Conservation (phyloP, 106 monocot genomes). For the Hemerocallis citrina region DNA sequence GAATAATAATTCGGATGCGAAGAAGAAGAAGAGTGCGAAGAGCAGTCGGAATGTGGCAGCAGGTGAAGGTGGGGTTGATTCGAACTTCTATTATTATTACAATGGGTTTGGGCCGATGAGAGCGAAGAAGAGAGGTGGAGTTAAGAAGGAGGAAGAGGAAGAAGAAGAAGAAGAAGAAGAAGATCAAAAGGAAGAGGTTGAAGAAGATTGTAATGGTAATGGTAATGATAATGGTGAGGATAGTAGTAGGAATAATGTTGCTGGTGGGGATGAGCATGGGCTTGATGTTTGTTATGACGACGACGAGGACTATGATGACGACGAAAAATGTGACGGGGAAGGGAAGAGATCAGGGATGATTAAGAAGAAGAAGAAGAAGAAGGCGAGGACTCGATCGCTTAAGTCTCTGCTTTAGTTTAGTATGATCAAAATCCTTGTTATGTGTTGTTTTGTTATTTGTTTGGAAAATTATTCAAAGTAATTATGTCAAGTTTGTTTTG, state of each 20-base stretch:
- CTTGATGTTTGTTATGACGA: slow-evolving; percentile 4
- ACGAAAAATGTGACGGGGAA: too few species aligned
- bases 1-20: not conserved
- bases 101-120: slow-evolving; percentile 41
- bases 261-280: slow-evolving; percentile 2
- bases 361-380: too few species aligned
- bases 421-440: too few species aligned
- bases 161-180: not conserved
- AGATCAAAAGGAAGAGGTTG: not conserved
- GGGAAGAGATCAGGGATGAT: too few species aligned
- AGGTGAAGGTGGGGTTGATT: not conserved
- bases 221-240: too few species aligned
- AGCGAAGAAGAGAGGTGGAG: slow-evolving; percentile 30
- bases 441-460: too few species aligned
- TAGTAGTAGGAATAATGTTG: too few species aligned
- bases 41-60: not conserved
- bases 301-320: not conserved
- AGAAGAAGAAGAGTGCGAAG: not conserved
- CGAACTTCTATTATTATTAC: slow-evolving; percentile 43
- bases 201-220: not conserved
- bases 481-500: too few species aligned
- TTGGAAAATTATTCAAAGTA: too few species aligned
- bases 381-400: too few species aligned
- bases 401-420: too few species aligned
- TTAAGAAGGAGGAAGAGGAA: too few species aligned